phyloP scores from a whole-genome alignment of 1,284 basidiomycete species.

The Cerrena zonata region DNA sequence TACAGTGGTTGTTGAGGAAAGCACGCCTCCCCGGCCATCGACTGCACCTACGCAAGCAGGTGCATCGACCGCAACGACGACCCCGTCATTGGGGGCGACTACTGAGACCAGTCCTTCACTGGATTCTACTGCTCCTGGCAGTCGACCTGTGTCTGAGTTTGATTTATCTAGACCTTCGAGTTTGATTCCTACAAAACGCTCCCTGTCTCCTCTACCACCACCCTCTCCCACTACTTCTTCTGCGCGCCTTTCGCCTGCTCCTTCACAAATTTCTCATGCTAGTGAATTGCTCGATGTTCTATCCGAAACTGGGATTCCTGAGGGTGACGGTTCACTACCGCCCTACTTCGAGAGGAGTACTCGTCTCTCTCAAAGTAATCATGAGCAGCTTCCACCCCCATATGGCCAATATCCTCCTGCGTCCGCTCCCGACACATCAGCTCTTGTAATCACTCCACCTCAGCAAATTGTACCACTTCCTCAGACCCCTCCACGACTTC shows the following conservation, averaged over 20 bases:
- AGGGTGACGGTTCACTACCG: background rate
- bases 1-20: background rate
- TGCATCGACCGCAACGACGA: background rate
- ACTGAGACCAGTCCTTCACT: constrained; percentile 1
- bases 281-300: background rate
- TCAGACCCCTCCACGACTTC: no score
- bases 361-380: no score
- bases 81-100: background rate
- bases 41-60: no score
- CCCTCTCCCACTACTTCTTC: constrained; percentile 6
- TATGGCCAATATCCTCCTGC: background rate
- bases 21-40: background rate
- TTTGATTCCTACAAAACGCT: constrained; percentile 9
- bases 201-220: constrained; percentile 10
- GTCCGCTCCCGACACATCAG: background rate
- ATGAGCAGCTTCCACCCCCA: constrained; percentile 3
- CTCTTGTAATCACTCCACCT: background rate
- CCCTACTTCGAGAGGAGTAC: constrained; percentile 1
- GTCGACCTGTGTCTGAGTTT: background rate
- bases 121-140: background rate
- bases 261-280: constrained; percentile 7
- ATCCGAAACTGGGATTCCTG: background rate
- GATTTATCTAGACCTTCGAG: constrained; percentile 4
- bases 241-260: constrained; percentile 1
- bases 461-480: background rate